phyloP scores from a whole-genome alignment of 257 asterid genomes.

The Mentha longifolia region DNA sequence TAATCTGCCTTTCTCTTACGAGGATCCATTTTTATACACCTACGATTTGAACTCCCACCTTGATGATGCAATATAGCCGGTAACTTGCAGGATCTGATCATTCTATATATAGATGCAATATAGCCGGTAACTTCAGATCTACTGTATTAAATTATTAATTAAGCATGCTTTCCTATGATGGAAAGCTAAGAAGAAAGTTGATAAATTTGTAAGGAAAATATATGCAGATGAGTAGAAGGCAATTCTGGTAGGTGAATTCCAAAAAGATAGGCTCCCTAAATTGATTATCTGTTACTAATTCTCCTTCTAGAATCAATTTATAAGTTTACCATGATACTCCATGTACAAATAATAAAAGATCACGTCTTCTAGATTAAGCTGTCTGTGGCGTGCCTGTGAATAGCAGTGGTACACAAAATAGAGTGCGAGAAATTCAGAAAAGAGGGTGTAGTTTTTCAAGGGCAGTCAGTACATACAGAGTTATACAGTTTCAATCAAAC shows the following conservation, averaged over 20 bases:
- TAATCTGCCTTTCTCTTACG: not conserved
- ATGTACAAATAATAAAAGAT: not conserved
- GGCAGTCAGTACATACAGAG: not conserved
- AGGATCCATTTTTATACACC: no score
- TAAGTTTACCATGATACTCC: not conserved
- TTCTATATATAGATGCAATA: not conserved
- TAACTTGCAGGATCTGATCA: not conserved
- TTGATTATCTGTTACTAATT: not conserved
- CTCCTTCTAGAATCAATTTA: not conserved
- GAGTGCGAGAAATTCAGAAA: not conserved
- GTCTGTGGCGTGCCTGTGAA: no score
- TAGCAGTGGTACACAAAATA: no score
- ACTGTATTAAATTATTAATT: no score
- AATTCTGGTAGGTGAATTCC: constrained; percentile 15
- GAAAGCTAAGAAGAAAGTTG: constrained; percentile 27
- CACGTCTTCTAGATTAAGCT: no score
- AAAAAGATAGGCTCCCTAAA: not conserved
- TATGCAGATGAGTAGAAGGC: constrained; percentile 42
- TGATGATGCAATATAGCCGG: constrained; percentile 38
- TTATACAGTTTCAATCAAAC: constrained; percentile 7
- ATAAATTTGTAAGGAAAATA: constrained; percentile 24
- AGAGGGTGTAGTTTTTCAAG: not conserved
- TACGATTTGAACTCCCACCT: constrained; percentile 21
- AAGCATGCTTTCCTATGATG: constrained; percentile 18
- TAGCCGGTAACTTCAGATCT: not conserved